Evolutionary conservation across 208 protist genomes (phyloP).

Genomic region (Leishmania aethiopica): DNA sequence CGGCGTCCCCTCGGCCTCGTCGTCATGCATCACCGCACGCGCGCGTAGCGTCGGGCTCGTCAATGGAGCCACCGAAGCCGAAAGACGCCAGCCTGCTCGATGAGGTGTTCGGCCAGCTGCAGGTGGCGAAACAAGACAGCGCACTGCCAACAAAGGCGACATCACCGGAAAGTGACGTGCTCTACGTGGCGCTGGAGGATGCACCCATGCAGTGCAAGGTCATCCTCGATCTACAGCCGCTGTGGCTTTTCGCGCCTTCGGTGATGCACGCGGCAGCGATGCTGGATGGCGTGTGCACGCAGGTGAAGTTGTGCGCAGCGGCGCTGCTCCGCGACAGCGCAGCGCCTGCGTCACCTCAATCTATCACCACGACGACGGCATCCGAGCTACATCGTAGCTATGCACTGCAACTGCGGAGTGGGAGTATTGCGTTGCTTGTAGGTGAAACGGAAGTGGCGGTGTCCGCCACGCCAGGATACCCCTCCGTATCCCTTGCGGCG

Average conservation of each 20-base stretch:
- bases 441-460: slow-evolving; percentile 7
- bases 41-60: neutral
- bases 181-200: slow-evolving; percentile 3
- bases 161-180: neutral
- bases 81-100: slow-evolving; percentile 11
- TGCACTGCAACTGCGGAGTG: slow-evolving; percentile 7
- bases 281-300: slow-evolving; percentile 8
- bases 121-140: neutral
- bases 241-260: slow-evolving; percentile 33
- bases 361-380: neutral
- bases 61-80: slow-evolving; percentile 14
- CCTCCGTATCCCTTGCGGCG: slow-evolving; percentile 6
- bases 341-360: neutral
- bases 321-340: neutral
- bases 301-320: neutral
- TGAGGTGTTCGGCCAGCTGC: slow-evolving; percentile 25
- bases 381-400: neutral
- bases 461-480: neutral
- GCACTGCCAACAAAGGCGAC: neutral
- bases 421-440: slow-evolving; percentile 19
- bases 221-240: neutral
- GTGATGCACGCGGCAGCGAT: neutral
- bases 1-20: neutral
- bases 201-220: neutral
- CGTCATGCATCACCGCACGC: neutral